Evolutionary conservation across 2,329 filamentous ascomycete genomes (phyloP), one percentile per base, ranked within the genome.

Genomic region (Celoporthe dispersa): DNA sequence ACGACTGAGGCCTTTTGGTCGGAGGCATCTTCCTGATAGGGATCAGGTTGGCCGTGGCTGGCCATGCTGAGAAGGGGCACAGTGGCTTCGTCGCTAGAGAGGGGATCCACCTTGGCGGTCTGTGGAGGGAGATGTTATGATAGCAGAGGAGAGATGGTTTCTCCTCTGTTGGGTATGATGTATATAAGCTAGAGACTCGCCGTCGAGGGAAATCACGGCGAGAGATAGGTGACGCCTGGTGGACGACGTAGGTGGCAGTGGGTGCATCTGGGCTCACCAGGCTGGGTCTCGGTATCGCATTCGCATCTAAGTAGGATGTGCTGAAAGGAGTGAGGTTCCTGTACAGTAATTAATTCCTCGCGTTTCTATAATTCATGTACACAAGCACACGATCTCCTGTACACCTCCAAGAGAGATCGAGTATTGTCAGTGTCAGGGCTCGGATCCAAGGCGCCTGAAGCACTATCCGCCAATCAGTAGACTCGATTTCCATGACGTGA

Each of bases 41-140:
- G 62, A 7, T 35, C 39, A 59, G 39, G 37, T 19, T 28, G 22
- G 57, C 33, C 57, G 59, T 71, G 37, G 57, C 64, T 71, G 16
- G 33, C 63, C 69, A 71, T 71, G 63, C 53, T 37, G 28, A 71
- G 69, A 11, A 69, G 51, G 16, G 69, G 69, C 22, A 68, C 61
- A 28, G 69, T 35, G 44, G 69, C 62, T 57, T 71, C 67, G 69
- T 71, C 69, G 64, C 39, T 37, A 39, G 66, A 31, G 41, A 51
- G 28, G 31, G 62, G 63, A 68, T 53, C 66, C 61, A 70, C 35
- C 33, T 61, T 71, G 61, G 66, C 66, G 55, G 44, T 57, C n/a
- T 31, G 22, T 37, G 9, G 25, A n/a, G 44, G 19, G 28, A 35
- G 39, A 22, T 14, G 11, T 11, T 14, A 3, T 16, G 41, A 7